Base-by-base conservation (phyloP, 2,329 filamentous ascomycete genomes). In the Daldinia sp. region DNA sequence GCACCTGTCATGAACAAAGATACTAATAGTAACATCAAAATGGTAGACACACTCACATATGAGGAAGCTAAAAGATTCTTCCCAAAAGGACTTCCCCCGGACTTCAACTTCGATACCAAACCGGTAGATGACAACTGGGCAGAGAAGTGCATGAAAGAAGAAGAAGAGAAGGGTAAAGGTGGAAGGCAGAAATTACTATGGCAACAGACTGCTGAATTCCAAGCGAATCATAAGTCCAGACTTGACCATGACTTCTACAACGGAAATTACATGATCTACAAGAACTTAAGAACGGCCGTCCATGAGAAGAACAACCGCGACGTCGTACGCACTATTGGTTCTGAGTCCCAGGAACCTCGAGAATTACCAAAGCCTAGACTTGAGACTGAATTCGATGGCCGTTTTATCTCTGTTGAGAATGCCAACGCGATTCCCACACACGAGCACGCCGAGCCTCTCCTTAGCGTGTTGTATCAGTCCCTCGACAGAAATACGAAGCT, bases 401-500 rank as follows among this genome's bases (percentile, higher is more conserved):
- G 58, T 2, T 62, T 67, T 30, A 71, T 82, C 11, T 68, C 67
- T n/a, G 61, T 80, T n/a, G 70, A 75, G 1, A 75, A 81, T 32
- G 79, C 77, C 27, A 79, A 77, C 61, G 58, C 57, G 5, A 78
- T 78, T 64, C 71, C 78, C 3, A 72, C 73, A 2, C 65, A 73
- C 1, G 77, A 82, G 49, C 78, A 82, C 53, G 74, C 76, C 9
- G 70, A 73, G 10, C 79, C 81, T 1, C 73, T 84, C 9, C 54
- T 85, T 8, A 78, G 76, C 49, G 77, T 82, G 76, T 72, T 75
- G 2, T 76, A 79, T 19, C 70, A 71, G 52, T 64, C 69, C 15
- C 30, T 75, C n/a, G 58, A 55, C n/a, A 64, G 62, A 49, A 58
- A 58, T 9, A 67, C 68, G 1, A 66, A 64, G 10, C 51, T 72